A percentile compares a stretch with the other conserved stretches of the same genome.
These are phyloP conservation scores for Syncephalastrum contaminatum DNA, from an alignment of 371 early-diverging fungal genomes.

Conservation along the genomic window DNA sequence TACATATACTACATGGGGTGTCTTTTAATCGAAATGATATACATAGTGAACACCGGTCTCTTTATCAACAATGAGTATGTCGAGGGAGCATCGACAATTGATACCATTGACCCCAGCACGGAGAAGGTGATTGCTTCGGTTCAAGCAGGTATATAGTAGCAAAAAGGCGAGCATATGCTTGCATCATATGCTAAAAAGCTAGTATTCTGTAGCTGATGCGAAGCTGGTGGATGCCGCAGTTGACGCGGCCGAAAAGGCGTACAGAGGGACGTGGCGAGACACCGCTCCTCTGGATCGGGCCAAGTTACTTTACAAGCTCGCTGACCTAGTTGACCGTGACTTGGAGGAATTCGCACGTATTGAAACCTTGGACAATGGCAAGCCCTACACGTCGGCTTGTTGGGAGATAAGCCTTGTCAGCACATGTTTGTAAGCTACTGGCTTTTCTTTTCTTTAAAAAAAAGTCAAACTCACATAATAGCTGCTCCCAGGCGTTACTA, in stretches of 20 bases:
- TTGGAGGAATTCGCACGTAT: constrained; percentile 42
- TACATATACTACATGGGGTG: background rate
- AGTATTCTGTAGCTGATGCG: constrained; percentile 26
- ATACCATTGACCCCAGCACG: constrained; percentile 48
- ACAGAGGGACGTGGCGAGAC: constrained; percentile 40
- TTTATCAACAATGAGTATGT: constrained; percentile 59
- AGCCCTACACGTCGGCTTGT: constrained; percentile 51
- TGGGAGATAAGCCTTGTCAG: too few relatives aligned
- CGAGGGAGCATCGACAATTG: constrained; percentile 40
- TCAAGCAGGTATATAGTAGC: constrained; percentile 32
- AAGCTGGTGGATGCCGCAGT: constrained; percentile 50
- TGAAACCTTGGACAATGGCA: constrained; percentile 49
- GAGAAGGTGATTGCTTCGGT: constrained; percentile 41
- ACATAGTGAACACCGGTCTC: constrained; percentile 50
- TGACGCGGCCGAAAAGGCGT: constrained; percentile 46
- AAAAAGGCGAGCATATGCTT: too few relatives aligned
- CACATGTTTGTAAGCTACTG: too few relatives aligned
- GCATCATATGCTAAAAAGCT: too few relatives aligned
- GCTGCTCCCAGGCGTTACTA: constrained; percentile 74
- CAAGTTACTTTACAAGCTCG: constrained; percentile 45
- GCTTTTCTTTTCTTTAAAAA: too few relatives aligned
- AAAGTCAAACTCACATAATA: constrained; percentile 63
- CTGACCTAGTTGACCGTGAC: constrained; percentile 41
- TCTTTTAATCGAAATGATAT: background rate
- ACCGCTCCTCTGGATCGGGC: constrained; percentile 31